These are phyloP conservation scores for Stagonosporopsis rhizophila DNA, from an alignment of 2,329 filamentous ascomycete species.

Conservation along the genomic window DNA sequence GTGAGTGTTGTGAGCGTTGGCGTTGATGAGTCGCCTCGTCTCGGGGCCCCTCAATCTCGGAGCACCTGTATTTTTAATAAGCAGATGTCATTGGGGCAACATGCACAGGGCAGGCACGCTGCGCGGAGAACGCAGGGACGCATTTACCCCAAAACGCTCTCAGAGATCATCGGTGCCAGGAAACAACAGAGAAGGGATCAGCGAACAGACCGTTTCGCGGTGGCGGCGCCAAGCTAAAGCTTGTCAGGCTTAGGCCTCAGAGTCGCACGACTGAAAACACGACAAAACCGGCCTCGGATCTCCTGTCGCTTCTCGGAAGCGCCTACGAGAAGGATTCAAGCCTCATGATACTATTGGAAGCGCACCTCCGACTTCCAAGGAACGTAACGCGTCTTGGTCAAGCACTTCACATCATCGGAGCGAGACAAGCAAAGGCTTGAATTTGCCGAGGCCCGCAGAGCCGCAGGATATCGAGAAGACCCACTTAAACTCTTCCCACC, in stretches of 20 bases:
- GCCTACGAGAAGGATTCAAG: background rate
- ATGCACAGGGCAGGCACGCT: background rate
- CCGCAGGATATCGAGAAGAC: constrained; percentile 9
- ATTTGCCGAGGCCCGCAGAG: constrained; percentile 22
- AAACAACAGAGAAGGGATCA: constrained; percentile 3
- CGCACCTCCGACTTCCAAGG: constrained; percentile 3
- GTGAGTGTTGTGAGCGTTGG: background rate
- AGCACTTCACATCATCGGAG: constrained; percentile 11
- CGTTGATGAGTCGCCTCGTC: constrained; percentile 6
- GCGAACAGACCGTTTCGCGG: constrained; percentile 12
- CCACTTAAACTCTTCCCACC: constrained; percentile 5
- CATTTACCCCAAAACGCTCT: constrained; percentile 15
- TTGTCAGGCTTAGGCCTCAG: constrained; percentile 17
- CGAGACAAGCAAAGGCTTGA: constrained; percentile 19
- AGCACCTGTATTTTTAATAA: constrained; percentile 6
- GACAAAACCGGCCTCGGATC: constrained; percentile 8
- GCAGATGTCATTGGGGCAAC: constrained; percentile 14
- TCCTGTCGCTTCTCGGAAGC: constrained; percentile 8
- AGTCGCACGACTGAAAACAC: background rate
- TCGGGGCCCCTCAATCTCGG: constrained; percentile 2
- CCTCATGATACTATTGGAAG: constrained; percentile 3
- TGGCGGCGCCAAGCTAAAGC: constrained; percentile 20
- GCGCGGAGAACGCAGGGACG: constrained; percentile 14
- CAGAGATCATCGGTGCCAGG: constrained; percentile 9
- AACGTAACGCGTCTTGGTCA: constrained; percentile 12